phyloP scores from a whole-genome alignment of 106 monocot species.

The Apostasia shenzhenica region DNA sequence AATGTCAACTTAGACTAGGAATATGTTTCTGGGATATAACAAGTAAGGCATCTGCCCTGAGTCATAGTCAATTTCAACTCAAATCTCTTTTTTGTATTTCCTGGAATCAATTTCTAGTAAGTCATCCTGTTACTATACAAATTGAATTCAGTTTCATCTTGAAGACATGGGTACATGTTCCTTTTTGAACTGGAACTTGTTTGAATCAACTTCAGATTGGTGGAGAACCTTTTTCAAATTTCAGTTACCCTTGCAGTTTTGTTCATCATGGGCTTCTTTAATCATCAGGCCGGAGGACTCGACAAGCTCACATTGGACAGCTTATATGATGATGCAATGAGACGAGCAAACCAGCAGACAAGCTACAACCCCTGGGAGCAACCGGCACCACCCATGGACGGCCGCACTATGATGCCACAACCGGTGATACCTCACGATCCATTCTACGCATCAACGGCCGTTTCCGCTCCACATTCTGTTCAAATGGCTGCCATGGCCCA shows the following conservation, averaged over 20 bases:
- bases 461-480: conserved; percentile 50
- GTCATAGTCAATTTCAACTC: background rate
- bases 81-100: too few relatives aligned
- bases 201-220: too few relatives aligned
- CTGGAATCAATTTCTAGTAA: too few relatives aligned
- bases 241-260: background rate
- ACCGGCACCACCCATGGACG: conserved; percentile 9
- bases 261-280: background rate
- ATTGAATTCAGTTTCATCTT: too few relatives aligned
- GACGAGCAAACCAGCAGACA: conserved; percentile 48
- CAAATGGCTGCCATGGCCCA: conserved; percentile 88
- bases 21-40: too few relatives aligned
- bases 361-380: conserved; percentile 91
- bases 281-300: conserved; percentile 65
- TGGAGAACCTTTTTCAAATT: background rate
- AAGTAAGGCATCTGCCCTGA: background rate
- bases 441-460: conserved; percentile 49
- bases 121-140: too few relatives aligned
- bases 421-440: conserved; percentile 39
- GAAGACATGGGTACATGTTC: too few relatives aligned
- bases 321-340: conserved; percentile 74
- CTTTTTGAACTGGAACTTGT: too few relatives aligned
- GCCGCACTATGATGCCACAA: conserved; percentile 29
- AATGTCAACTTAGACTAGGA: too few relatives aligned
- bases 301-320: conserved; percentile 85